phyloP scores from a whole-genome alignment of 305 asterid genomes.

The Nicotiana rustica region DNA sequence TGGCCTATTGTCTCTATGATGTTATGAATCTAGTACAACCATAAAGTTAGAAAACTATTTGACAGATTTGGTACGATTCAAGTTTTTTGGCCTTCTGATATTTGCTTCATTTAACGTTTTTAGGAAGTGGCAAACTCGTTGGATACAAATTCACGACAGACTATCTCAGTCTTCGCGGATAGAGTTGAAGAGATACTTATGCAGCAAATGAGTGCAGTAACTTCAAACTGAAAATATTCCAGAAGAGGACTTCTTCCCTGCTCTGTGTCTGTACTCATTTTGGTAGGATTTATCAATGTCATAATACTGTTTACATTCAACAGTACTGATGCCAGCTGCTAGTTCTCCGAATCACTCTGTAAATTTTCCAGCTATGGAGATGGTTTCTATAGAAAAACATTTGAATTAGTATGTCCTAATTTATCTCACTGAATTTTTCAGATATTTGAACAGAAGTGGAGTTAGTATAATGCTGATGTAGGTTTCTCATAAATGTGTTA shows the following conservation, averaged over 20 bases:
- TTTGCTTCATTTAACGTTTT: not conserved
- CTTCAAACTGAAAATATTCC: constrained; percentile 18
- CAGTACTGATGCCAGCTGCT: not conserved
- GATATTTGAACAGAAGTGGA: not conserved
- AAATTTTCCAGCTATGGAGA: not conserved
- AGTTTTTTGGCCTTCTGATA: not conserved
- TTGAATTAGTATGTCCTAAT: too few species aligned
- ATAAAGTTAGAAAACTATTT: not conserved
- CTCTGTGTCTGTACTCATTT: not conserved
- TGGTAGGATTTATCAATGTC: not conserved
- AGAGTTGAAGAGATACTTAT: constrained; percentile 69
- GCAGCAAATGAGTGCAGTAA: constrained; percentile 62
- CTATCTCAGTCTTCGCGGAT: constrained; percentile 60
- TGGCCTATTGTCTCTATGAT: not conserved
- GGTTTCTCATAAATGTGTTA: constrained; percentile 9
- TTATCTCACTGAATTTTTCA: too few species aligned
- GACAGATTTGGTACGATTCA: not conserved
- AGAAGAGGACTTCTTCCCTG: not conserved
- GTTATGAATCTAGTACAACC: not conserved
- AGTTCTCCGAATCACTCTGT: not conserved
- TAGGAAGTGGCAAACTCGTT: constrained; percentile 74
- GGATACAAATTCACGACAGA: constrained; percentile 50
- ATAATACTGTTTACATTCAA: not conserved
- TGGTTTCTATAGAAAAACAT: not conserved
- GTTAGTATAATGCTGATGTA: not conserved